phyloP scores from a whole-genome alignment of 495 filamentous ascomycete genomes.

The Daldinia concentrica region DNA sequence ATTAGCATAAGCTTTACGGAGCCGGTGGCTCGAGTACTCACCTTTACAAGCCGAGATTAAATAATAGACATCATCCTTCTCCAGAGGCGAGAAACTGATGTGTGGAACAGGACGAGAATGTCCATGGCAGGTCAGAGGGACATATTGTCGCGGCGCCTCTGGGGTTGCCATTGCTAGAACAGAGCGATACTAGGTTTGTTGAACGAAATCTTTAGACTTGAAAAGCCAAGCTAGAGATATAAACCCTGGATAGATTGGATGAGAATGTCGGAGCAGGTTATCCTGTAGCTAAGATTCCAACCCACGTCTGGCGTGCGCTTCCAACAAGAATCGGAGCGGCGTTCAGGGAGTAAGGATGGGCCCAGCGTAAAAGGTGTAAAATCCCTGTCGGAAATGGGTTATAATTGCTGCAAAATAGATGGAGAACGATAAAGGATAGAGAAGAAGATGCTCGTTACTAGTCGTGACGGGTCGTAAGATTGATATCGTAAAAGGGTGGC shows the following conservation, averaged over 20 bases:
- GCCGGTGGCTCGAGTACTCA: constrained; percentile 47
- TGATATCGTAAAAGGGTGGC: constrained; percentile 17
- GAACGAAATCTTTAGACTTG: not conserved
- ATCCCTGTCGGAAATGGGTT: not conserved
- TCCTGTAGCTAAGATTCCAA: not conserved
- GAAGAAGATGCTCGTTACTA: constrained; percentile 13
- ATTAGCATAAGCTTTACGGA: constrained; percentile 12
- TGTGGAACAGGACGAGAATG: constrained; percentile 97
- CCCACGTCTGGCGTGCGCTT: not conserved
- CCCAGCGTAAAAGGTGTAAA: not conserved
- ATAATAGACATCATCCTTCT: constrained; percentile 87
- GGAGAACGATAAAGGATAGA: not conserved
- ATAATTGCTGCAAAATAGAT: not conserved
- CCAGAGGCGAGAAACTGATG: constrained; percentile 87
- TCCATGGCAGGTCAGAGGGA: constrained; percentile 95
- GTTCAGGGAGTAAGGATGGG: not conserved
- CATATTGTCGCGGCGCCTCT: constrained; percentile 64
- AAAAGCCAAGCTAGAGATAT: not conserved
- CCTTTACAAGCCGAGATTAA: constrained; percentile 98
- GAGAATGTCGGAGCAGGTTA: not conserved
- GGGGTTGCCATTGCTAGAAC: constrained; percentile 51
- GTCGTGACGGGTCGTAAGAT: constrained; percentile 30
- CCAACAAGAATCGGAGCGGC: not conserved
- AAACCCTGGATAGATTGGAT: not conserved
- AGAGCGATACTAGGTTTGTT: not conserved